Evolutionary conservation across 176 grass and related monocot genomes (phyloP), one percentile per base, ranked within the genome.

Genomic region (Oryza glumipatula): DNA sequence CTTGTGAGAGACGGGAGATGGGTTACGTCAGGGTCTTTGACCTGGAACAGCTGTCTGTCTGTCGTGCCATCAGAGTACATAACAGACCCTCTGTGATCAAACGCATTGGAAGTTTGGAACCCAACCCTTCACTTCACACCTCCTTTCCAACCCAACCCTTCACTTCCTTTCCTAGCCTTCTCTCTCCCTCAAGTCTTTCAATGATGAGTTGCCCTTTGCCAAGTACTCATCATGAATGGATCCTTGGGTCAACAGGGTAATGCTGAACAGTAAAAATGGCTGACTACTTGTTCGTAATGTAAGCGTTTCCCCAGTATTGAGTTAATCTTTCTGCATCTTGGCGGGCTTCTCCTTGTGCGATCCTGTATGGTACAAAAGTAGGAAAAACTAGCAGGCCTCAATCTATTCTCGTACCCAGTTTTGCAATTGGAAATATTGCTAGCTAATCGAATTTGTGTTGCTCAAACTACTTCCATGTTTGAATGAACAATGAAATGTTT

Each of bases 321-420:
- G 9, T 44, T 38, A 86, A 13, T 78, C 81, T 87, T 83, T 91
- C 80, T 83, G 84, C 65, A 87, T 10, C 80, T 87, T 91, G 65
- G 76, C 32, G 46, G 76, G 80, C 70, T 13, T 91, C 48, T 84
- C 89, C 89, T 80, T 84, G 28, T 87, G 84, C 33, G 85, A 87
- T 66, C 45, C 84, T 91, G 80, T 67, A 78, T 86, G 49, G 36
- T 7, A 63, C 35, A 77, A 33, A 35, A 10, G 16, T 1, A 36
- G 0, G 1, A 43, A 60, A 44, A 70, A 30, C 56, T 22, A n/a
- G 56, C 19, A 5, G 21, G 21, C 73, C n/a, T 52, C 19, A 65
- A 49, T 65, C 58, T 23, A 21, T 23, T 63, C n/a, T 63, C n/a
- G 11, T 26, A 82, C 0, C 7, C 41, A 10, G 12, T 72, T 77